phyloP scores from a whole-genome alignment of 306 rosid genomes.

The Trifolium pratense region DNA sequence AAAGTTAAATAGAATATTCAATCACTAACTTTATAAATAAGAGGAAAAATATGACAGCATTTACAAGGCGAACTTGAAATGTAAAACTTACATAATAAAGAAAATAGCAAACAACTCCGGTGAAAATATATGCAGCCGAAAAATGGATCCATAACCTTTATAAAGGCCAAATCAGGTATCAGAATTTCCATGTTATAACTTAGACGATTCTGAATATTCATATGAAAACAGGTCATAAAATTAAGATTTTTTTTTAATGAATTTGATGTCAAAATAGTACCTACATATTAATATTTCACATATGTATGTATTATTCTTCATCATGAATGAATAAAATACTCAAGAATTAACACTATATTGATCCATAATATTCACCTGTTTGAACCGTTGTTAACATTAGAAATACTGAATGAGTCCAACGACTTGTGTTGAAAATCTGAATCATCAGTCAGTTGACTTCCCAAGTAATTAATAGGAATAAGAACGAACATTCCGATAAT shows the following conservation, averaged over 20 bases:
- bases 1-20: slow-evolving; percentile 34
- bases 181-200: slow-evolving; percentile 43
- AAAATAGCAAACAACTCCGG: slow-evolving; percentile 86
- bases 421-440: slow-evolving; percentile 68
- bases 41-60: slow-evolving; percentile 29
- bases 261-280: slow-evolving; percentile 21
- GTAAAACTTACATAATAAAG: slow-evolving; percentile 71
- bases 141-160: slow-evolving; percentile 91
- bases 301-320: slow-evolving; percentile 20
- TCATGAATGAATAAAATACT: slow-evolving; percentile 20
- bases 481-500: slow-evolving; percentile 67
- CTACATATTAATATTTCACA: slow-evolving; percentile 11
- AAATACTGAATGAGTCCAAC: slow-evolving; percentile 80
- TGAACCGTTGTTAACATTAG: slow-evolving; percentile 78
- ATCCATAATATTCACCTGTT: slow-evolving; percentile 62
- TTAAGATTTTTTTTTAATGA: neutral
- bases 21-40: slow-evolving; percentile 15
- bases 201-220: neutral
- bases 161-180: slow-evolving; percentile 46
- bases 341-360: slow-evolving; percentile 28
- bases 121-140: slow-evolving; percentile 76
- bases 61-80: slow-evolving; percentile 32
- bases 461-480: slow-evolving; percentile 75
- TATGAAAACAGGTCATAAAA: slow-evolving; percentile 19
- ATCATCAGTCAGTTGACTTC: slow-evolving; percentile 65